These are phyloP conservation scores for Trichosporon sp. DNA, from an alignment of 1,284 basidiomycete species.

Conservation along the genomic window DNA sequence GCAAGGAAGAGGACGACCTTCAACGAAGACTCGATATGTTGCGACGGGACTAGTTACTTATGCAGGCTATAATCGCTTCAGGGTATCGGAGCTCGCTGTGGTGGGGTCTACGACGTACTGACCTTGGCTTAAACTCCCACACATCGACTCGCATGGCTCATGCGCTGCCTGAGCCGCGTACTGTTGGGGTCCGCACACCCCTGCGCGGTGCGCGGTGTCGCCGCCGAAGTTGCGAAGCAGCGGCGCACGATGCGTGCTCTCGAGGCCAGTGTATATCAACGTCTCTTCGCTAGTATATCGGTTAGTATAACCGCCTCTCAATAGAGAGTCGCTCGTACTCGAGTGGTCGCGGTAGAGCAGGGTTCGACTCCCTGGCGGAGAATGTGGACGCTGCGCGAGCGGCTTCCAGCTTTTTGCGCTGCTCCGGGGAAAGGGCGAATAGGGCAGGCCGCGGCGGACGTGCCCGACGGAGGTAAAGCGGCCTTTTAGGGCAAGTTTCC, in stretches of 20 bases:
- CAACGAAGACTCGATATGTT: slow-evolving; percentile 81
- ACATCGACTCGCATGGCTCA: too few relatives aligned
- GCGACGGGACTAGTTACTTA: slow-evolving; percentile 47
- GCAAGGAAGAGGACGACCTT: slow-evolving; percentile 76
- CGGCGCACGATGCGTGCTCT: not conserved
- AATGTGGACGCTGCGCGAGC: not conserved
- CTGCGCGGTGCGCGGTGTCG: too few relatives aligned
- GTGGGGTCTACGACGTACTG: too few relatives aligned
- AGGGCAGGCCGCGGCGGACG: too few relatives aligned
- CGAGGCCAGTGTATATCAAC: not conserved
- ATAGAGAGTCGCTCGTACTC: not conserved
- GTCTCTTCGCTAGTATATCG: not conserved
- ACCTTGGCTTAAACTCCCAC: too few relatives aligned
- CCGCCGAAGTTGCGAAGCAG: too few relatives aligned
- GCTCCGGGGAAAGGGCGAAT: too few relatives aligned
- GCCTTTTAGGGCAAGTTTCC: too few relatives aligned
- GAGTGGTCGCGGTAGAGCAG: not conserved
- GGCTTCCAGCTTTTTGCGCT: not conserved
- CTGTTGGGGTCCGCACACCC: too few relatives aligned
- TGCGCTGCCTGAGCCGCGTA: too few relatives aligned
- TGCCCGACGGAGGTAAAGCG: too few relatives aligned
- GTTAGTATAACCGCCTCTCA: not conserved
- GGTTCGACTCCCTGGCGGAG: not conserved
- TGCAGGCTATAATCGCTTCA: not conserved
- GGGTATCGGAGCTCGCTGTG: too few relatives aligned